Evolutionary conservation across 768 basidiomycete genomes (phyloP).

Genomic region (Amanita rubescens): DNA sequence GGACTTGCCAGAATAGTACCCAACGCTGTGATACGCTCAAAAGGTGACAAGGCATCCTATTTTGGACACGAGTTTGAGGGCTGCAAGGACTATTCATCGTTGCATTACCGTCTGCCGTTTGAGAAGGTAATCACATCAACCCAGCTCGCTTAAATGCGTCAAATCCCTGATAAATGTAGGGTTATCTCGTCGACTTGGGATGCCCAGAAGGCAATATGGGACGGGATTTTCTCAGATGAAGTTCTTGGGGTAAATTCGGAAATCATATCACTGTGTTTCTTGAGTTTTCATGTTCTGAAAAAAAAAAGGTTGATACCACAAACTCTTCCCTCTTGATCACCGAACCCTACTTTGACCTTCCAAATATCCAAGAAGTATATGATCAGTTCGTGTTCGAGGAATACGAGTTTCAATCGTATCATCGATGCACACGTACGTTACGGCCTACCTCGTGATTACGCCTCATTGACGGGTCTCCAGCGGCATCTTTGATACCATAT

Average conservation of each 20-base stretch:
- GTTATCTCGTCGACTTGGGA: constrained; percentile 94
- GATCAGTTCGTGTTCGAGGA: constrained; percentile 97
- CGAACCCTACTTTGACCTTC: constrained; percentile 91
- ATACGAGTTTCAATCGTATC: constrained; percentile 85
- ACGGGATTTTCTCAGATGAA: constrained; percentile 73
- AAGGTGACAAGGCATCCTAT: constrained; percentile 75
- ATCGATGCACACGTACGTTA: constrained; percentile 71
- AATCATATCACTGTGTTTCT: neutral
- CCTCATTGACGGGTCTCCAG: constrained; percentile 30
- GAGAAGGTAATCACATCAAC: constrained; percentile 56
- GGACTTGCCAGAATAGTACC: constrained; percentile 47
- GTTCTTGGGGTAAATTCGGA: constrained; percentile 49
- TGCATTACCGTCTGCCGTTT: constrained; percentile 79
- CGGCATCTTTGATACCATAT: constrained; percentile 72
- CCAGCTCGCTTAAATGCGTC: neutral
- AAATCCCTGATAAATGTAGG: constrained; percentile 41
- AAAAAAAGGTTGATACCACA: constrained; percentile 58
- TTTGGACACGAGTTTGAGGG: constrained; percentile 77
- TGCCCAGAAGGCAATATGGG: constrained; percentile 91
- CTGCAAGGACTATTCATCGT: constrained; percentile 74
- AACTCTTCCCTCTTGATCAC: constrained; percentile 77
- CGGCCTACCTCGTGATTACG: constrained; percentile 7
- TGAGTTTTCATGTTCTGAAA: neutral
- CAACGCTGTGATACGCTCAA: constrained; percentile 82
- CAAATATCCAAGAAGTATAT: constrained; percentile 86